Base-by-base conservation (phyloP, 345 rosid genomes). In the Mallotus nudiflorus region DNA sequence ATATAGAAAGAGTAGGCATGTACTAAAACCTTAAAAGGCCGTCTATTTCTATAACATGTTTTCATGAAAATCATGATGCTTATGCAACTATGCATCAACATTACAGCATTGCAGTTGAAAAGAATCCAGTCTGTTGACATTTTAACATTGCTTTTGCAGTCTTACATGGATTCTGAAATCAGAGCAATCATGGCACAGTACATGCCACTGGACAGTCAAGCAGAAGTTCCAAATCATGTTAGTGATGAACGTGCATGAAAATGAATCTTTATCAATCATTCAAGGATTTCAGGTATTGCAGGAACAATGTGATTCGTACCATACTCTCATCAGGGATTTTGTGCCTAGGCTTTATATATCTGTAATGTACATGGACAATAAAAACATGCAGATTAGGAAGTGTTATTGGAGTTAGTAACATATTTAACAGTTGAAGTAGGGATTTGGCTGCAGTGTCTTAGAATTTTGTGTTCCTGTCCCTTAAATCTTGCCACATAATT, bases 101-200 rank as follows among this genome's bases (percentile, higher is more conserved):
- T 6, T 64, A 29, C 37, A 33, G 37, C 37, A 33, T 33, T 18
- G 12, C 42, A 19, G 27, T 31, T 40, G 22, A 24, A 33, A 11
- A 0, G 9, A 22, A 6, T 18, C 12, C 10, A 16, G 4, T 22
- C 3, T 19, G 2, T 51, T 40, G 24, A 54, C 19, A 25, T 28
- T 39, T 42, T 2, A 22, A 49, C 73, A 24, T 69, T 35, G 35
- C 65, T 63, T 53, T 63, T 72, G 77, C 93, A 94, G 98, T 85
- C 83, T 25, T 91, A 94, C 89, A 94, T 94, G 98, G 97, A 94
- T 80, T 91, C 97, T 1, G 98, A 94, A 82, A 94, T 94, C 76
- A 85, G 97, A 75, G 97, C 97, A 19, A 94, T 94, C 70, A 91
- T 94, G 98, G 96, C 98, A 20, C 98, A 93, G 78, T 93, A 93